Evolutionary conservation across 495 filamentous ascomycete species (phyloP).

Genomic region (Podospora comata): DNA sequence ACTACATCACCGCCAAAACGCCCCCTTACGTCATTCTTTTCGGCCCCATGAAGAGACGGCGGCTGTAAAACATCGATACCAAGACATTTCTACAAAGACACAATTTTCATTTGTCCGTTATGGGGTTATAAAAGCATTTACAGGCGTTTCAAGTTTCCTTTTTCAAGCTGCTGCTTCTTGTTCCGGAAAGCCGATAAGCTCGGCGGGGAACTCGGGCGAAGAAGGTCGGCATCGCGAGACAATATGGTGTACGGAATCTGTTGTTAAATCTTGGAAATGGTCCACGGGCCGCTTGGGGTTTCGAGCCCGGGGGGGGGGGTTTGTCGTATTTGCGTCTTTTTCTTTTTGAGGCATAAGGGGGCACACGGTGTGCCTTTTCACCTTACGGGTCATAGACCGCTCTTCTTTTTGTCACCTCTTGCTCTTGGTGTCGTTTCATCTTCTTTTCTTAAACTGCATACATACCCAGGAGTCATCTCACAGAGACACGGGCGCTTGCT

Average conservation of each 20-base stretch:
- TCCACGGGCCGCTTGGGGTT: not conserved
- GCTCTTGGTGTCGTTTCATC: not conserved
- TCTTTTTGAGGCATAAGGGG: not conserved
- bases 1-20: not conserved
- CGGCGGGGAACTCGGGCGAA: not conserved
- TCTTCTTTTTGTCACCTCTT: not conserved
- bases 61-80: not conserved
- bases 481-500: not conserved
- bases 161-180: not conserved
- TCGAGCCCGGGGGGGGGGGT: not conserved
- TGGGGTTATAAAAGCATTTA: slow-evolving; percentile 28
- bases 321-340: not conserved
- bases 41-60: not conserved
- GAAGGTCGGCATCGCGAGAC: not conserved
- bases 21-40: not conserved
- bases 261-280: not conserved
- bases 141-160: slow-evolving; percentile 26
- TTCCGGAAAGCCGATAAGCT: not conserved
- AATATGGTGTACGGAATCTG: not conserved
- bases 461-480: not conserved
- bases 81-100: not conserved
- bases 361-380: not conserved
- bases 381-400: not conserved
- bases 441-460: not conserved
- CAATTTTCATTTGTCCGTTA: slow-evolving; percentile 21